Base-by-base conservation (phyloP, 106 monocot species). In the Dendrobium nobile region DNA sequence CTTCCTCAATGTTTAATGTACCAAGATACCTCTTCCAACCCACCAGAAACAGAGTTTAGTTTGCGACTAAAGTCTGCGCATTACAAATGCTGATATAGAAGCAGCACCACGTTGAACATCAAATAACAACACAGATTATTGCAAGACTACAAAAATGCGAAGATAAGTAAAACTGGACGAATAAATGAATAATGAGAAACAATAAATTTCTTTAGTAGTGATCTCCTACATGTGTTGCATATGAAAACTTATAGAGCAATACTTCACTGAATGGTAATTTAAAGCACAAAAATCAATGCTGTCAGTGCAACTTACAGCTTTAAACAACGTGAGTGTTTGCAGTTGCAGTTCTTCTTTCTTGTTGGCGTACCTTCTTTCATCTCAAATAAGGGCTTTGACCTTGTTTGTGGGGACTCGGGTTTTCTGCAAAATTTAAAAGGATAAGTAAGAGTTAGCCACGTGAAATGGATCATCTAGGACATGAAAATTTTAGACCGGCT, bases 281-380 rank as follows among this genome's bases (percentile, higher is more conserved):
- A n/a, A 61, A 22, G 61, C 61, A 61, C 5, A 22, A 61, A 61
- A 61, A 61, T 54, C 1, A 61, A 61, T 61, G 22, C 22, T n/a
- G 19, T n/a, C 61, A 6, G 10, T 61, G 20, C 33, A 70, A 91
- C 92, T 82, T 97, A 97, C 97, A 98, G 81, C 73, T 98, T 98
- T 85, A 98, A 87, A 79, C 97, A 98, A 84, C 82, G 89, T 20
- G 97, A 98, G 74, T 98, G 88, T 85, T 88, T 94, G 84, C 97
- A 98, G 82, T 98, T 98, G 85, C 97, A 98, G 75, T 92, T 90
- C 78, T 94, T 98, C 81, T 91, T 89, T 75, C 88, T 92, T 77
- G 92, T 88, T 48, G 97, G 97, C 24, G 92, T 98, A 41, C 91
- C 89, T 82, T 98, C 92, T 88, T 98, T 98, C 20, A 80, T 85